Evolutionary conservation across 2,329 filamentous ascomycete species (phyloP).

Genomic region (Teratosphaeria destructans): DNA sequence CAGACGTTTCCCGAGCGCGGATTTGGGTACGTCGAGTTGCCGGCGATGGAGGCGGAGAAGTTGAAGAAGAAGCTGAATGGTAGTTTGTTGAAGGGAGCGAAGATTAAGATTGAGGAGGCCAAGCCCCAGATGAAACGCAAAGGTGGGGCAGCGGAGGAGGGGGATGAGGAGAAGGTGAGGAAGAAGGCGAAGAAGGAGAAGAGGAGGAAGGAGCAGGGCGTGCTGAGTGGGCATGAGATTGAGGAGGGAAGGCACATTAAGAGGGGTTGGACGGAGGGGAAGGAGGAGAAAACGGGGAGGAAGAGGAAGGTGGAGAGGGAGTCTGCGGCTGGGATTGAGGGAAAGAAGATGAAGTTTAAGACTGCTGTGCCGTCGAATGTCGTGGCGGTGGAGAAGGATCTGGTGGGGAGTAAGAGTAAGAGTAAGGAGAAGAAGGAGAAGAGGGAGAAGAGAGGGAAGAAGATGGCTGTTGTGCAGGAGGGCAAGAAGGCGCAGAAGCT

Average conservation of each 20-base stretch:
- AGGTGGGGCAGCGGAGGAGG: constrained; percentile 21
- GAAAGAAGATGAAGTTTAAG: constrained; percentile 75
- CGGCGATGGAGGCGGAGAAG: constrained; percentile 73
- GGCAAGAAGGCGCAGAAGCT: constrained; percentile 70
- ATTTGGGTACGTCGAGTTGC: constrained; percentile 85
- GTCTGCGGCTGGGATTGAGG: constrained; percentile 33
- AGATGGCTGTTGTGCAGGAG: constrained; percentile 69
- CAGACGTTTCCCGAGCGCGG: constrained; percentile 81
- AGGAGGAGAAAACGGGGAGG: constrained; percentile 21
- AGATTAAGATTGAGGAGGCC: constrained; percentile 76
- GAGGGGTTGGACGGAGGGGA: constrained; percentile 69
- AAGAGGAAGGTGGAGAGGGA: constrained; percentile 39
- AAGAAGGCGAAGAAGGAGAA: constrained; percentile 38
- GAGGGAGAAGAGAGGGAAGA: constrained; percentile 45
- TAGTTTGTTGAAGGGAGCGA: constrained; percentile 69
- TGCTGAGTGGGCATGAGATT: constrained; percentile 61
- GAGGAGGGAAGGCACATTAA: constrained; percentile 68
- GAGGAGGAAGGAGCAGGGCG: constrained; percentile 42
- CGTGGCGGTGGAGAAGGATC: constrained; percentile 53
- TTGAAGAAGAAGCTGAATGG: constrained; percentile 86
- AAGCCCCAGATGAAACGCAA: constrained; percentile 48
- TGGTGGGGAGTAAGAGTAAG: constrained; percentile 42
- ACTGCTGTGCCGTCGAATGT: constrained; percentile 54
- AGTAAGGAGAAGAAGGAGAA: constrained; percentile 54
- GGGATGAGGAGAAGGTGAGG: constrained; percentile 13